A percentile compares a stretch with the other conserved stretches of the same genome.
phyloP scores from a whole-genome alignment of 345 rosid genomes.

The Euphorbia tirucalli region DNA sequence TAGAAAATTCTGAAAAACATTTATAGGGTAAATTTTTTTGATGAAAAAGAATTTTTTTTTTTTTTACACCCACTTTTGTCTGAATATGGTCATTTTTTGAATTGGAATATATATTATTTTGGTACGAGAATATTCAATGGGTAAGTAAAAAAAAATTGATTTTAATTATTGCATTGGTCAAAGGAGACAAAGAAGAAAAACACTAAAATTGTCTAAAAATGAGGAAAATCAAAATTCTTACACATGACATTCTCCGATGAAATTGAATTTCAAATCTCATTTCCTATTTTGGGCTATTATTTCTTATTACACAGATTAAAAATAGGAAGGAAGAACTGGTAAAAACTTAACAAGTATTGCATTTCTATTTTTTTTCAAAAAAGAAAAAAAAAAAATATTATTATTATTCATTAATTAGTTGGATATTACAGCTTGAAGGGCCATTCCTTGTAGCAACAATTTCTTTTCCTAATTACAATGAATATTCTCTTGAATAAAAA shows the following conservation, averaged over 20 bases:
- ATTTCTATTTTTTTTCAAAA: not conserved
- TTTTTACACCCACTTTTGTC: too few species aligned
- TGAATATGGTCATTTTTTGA: too few species aligned
- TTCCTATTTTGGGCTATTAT: not conserved
- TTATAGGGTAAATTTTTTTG: too few species aligned
- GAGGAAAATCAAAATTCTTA: not conserved
- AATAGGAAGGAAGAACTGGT: conserved; percentile 6
- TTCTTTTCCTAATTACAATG: not conserved
- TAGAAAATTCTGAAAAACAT: too few species aligned
- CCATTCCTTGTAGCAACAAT: not conserved
- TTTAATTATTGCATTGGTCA: not conserved
- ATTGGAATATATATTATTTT: too few species aligned
- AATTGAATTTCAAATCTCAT: not conserved
- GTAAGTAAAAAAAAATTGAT: too few species aligned
- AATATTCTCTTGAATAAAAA: not conserved
- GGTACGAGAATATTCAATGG: too few species aligned
- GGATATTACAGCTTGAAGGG: not conserved
- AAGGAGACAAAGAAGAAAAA: not conserved
- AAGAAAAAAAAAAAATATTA: not conserved
- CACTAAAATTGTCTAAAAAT: not conserved
- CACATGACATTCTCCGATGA: not conserved
- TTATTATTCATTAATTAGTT: too few species aligned
- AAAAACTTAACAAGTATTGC: not conserved
- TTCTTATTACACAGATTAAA: not conserved
- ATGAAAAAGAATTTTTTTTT: too few species aligned